A percentile compares a stretch with the other conserved stretches of the same genome.
Evolutionary conservation across 2,329 filamentous ascomycete genomes (phyloP).

Genomic region (Microdochium trichocladiopsis): DNA sequence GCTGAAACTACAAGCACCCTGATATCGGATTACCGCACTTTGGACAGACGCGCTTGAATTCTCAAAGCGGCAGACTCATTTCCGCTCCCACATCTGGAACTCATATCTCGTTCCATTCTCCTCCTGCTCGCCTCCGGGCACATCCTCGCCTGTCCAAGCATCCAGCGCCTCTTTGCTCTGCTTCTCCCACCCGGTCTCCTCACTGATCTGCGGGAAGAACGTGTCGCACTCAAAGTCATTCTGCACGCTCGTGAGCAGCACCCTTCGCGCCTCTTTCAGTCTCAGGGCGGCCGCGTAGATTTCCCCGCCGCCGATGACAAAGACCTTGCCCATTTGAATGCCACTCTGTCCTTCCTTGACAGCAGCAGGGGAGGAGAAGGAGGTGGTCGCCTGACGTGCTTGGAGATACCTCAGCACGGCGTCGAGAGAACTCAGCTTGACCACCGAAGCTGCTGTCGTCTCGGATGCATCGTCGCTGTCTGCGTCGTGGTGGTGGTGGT

Average conservation of each 20-base stretch:
- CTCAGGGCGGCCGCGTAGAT: constrained; percentile 70
- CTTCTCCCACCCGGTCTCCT: constrained; percentile 44
- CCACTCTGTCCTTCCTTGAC: too few species aligned
- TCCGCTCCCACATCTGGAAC: constrained; percentile 68
- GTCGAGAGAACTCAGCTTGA: constrained; percentile 53
- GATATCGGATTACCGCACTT: too few species aligned
- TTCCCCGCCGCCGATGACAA: constrained; percentile 85
- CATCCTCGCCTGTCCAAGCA: constrained; percentile 59
- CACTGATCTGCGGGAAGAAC: constrained; percentile 47
- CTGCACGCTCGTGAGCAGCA: constrained; percentile 64
- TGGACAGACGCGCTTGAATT: too few species aligned
- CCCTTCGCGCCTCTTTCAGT: constrained; percentile 46
- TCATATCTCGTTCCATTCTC: constrained; percentile 62
- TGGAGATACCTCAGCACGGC: constrained; percentile 43
- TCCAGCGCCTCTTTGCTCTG: constrained; percentile 45
- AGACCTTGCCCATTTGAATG: constrained; percentile 49
- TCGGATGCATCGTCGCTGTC: constrained; percentile 28
- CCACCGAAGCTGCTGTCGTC: too few species aligned
- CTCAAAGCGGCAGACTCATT: too few species aligned
- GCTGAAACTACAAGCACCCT: too few species aligned
- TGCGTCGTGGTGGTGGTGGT: neutral
- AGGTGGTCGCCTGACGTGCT: constrained; percentile 19
- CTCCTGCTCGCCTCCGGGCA: constrained; percentile 46
- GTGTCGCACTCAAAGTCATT: constrained; percentile 71
- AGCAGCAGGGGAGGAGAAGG: neutral